Evolutionary conservation across 768 basidiomycete genomes (phyloP).

Genomic region (Holtermannia corniformis): DNA sequence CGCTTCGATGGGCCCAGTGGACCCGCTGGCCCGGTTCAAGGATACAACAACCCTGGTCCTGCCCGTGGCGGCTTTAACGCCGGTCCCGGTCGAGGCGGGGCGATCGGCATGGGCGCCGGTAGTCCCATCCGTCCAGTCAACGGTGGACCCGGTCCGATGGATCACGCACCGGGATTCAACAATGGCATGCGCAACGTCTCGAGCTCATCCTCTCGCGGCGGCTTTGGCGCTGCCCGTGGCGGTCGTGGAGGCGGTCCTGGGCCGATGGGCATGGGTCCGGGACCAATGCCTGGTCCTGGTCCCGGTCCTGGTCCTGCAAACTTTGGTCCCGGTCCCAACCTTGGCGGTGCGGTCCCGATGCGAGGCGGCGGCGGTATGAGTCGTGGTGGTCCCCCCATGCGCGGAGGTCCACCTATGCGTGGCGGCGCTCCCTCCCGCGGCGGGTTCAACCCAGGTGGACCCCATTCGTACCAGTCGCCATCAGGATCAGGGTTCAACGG

Average conservation of each 20-base stretch:
- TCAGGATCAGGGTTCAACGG: no score
- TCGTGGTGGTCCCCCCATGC: no score
- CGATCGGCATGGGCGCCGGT: conserved; percentile 43
- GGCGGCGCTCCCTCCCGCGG: background rate
- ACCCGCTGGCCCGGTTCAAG: background rate
- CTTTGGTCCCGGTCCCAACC: background rate
- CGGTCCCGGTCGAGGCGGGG: conserved; percentile 46
- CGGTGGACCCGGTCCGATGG: conserved; percentile 44
- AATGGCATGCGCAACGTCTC: background rate
- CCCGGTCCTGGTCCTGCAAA: background rate
- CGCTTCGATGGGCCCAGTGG: conserved; percentile 65
- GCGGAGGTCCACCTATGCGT: background rate
- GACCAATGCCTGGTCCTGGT: background rate
- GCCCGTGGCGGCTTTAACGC: conserved; percentile 42
- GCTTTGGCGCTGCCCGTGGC: background rate
- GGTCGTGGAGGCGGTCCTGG: background rate
- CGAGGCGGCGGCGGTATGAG: background rate
- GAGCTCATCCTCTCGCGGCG: background rate
- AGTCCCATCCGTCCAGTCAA: conserved; percentile 45
- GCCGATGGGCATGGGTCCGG: background rate
- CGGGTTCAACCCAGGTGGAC: background rate
- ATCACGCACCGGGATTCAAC: conserved; percentile 20
- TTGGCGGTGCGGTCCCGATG: background rate
- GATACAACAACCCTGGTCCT: conserved; percentile 14
- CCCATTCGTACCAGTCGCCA: background rate